Conservation (phyloP, 2,329 filamentous ascomycete species). For the Fusarium buharicum region DNA sequence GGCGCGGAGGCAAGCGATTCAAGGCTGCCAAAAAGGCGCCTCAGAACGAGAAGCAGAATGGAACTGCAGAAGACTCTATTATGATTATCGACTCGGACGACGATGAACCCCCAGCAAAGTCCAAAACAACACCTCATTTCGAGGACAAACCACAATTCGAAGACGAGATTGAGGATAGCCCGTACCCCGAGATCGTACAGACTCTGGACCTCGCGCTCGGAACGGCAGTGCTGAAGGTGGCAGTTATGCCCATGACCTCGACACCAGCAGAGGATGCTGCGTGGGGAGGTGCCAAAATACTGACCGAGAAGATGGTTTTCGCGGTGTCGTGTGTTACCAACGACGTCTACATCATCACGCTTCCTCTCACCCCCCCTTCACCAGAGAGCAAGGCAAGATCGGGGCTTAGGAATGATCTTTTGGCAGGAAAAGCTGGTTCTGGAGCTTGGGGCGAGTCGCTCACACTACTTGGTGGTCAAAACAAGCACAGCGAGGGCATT, state of each 20-base stretch:
- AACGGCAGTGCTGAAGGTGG: constrained; percentile 65
- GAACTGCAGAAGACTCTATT: constrained; percentile 61
- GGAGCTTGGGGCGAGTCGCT: constrained; percentile 73
- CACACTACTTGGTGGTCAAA: constrained; percentile 63
- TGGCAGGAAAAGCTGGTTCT: constrained; percentile 66
- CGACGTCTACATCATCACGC: constrained; percentile 66
- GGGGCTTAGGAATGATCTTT: constrained; percentile 62
- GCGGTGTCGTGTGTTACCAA: constrained; percentile 68
- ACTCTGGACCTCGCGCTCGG: constrained; percentile 70
- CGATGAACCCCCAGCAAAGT: constrained; percentile 57
- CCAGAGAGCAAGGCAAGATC: constrained; percentile 66
- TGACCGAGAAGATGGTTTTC: constrained; percentile 70
- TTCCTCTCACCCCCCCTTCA: constrained; percentile 71
- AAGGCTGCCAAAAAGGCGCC: constrained; percentile 56
- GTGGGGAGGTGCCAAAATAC: constrained; percentile 58
- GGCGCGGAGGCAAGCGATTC: constrained; percentile 71
- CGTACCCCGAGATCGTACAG: constrained; percentile 67
- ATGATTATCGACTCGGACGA: constrained; percentile 74
- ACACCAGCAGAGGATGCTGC: constrained; percentile 60
- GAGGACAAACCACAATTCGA: constrained; percentile 70
- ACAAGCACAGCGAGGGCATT: constrained; percentile 63
- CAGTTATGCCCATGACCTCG: constrained; percentile 64
- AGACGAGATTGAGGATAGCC: constrained; percentile 59
- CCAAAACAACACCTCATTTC: constrained; percentile 48
- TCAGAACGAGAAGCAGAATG: constrained; percentile 62